These are phyloP conservation scores for Pythium guiyangense DNA, from an alignment of 352 stramenopile genomes.

Conservation along the genomic window DNA sequence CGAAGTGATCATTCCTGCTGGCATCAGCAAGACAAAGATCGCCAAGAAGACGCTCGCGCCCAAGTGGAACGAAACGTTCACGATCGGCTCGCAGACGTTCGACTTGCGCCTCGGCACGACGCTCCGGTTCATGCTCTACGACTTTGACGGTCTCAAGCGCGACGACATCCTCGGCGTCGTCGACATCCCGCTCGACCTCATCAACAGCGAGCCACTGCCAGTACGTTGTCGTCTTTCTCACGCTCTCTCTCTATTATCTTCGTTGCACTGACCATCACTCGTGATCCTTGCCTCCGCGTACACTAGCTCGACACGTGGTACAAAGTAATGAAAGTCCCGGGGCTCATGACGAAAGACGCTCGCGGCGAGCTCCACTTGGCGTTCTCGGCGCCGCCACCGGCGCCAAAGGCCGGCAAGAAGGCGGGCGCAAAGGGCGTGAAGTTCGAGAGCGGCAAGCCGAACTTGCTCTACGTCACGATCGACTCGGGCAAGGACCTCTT, in stretches of 20 bases:
- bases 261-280: too few species aligned
- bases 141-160: conserved; percentile 56
- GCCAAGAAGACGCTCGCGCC: conserved; percentile 45
- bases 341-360: conserved; percentile 47
- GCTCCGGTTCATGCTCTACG: conserved; percentile 49
- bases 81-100: conserved; percentile 35
- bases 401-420: background rate
- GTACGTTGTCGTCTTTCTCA: too few species aligned
- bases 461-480: conserved; percentile 67
- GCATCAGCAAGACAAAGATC: conserved; percentile 42
- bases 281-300: too few species aligned
- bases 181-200: conserved; percentile 56
- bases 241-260: too few species aligned
- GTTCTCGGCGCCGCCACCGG: conserved; percentile 18
- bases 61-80: conserved; percentile 43
- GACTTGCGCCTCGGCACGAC: conserved; percentile 61
- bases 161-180: conserved; percentile 67
- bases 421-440: background rate
- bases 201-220: conserved; percentile 23
- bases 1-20: conserved; percentile 28
- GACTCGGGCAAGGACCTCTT: conserved; percentile 74
- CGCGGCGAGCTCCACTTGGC: conserved; percentile 48
- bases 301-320: conserved; percentile 44
- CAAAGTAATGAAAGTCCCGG: conserved; percentile 35
- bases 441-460: conserved; percentile 24